Evolutionary conservation across 2,329 filamentous ascomycete species (phyloP), one percentile per base, ranked within the genome.

Genomic region (Huntiella savannae): DNA sequence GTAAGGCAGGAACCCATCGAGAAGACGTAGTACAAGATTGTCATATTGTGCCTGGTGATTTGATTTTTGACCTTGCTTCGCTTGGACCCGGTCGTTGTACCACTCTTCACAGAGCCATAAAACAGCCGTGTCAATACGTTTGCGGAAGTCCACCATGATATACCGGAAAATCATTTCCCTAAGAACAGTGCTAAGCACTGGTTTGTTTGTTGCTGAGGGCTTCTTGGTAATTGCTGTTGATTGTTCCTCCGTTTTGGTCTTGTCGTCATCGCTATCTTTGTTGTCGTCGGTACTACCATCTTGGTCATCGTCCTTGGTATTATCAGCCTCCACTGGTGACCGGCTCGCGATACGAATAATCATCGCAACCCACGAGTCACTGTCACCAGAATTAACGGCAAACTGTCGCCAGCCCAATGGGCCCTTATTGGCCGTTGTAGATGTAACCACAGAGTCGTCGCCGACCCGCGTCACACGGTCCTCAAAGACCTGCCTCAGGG

Each of bases 101-200:
- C 91, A 98, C 62, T 98, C 91, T 60, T 98, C 91, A 55, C 81
- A 93, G 12, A 98, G 70, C 91, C 91, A 98, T 5, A 80, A 79
- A 44, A 96, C 85, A 1, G 86, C 88, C 16, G 91, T 74, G 54
- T 92, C 87, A 52, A 96, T 87, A 38, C 91, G 79, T 51, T 73
- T 78, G 46, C 88, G 77, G 63, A 94, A 98, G 58, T 96, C 88
- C 52, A 92, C 85, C 52, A 96, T 73, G 41, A 96, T 73, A 59
- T 93, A 95, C 46, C 75, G 71, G 61, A 86, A 91, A 1, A 98
- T 66, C 5, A 76, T 70, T 54, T 93, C 81, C 45, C 91, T 76
- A 53, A 96, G 85, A 4, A 71, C 71, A 55, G 82, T 72, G 54
- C 71, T 71, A 19, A 86, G 71, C 45, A 63, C 69, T 53, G 55